Evolutionary conservation across 129 eudicot species (phyloP), one percentile per base, ranked within the genome.

Genomic region (Escallonia herrerae): DNA sequence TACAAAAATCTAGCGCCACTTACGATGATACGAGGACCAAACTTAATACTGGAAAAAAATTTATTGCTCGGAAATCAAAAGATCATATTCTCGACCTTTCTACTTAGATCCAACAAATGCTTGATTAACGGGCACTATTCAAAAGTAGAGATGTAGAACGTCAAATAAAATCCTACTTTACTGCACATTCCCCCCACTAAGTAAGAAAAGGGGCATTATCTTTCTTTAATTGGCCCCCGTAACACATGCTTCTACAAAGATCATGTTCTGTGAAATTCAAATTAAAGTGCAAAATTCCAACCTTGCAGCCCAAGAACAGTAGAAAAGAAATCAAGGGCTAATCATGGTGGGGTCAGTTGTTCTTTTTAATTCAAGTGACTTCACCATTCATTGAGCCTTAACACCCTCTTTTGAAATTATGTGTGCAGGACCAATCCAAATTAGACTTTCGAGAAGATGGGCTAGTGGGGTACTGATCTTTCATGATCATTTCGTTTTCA

Each of bases 241-340:
- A 14, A 14, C 52, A 64, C 66, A 64, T 47, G 44, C 68, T 64
- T 50, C 58, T 48, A 38, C 58, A 46, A 64, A 64, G 43, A 13
- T 49, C 14, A 9, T 45, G 42, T 46, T 7, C 57, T 49, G 41
- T 63, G 11, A 15, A 22, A 15, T 46, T 46, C 43, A 64, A 48
- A 46, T 44, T 48, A 48, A 46, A 47, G 56, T 46, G 33, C 33
- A 22, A 22, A 22, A 0, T 22, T 22, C 58, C 42, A 8, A 15
- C 9, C 8, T 3, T 22, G 46, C 45, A 45, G 42, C 41, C 33
- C 55, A 3, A 14, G 10, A 48, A n/a, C 39, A 62, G 15, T 39
- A 9, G 43, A 37, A 7, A 22, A 7, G 6, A 49, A 46, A 64
- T 64, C 57, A 64, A 64, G 38, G 12, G 68, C 43, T 33, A 46